phyloP scores from a whole-genome alignment of 305 asterid genomes.

The Fraxinus dipetala region DNA sequence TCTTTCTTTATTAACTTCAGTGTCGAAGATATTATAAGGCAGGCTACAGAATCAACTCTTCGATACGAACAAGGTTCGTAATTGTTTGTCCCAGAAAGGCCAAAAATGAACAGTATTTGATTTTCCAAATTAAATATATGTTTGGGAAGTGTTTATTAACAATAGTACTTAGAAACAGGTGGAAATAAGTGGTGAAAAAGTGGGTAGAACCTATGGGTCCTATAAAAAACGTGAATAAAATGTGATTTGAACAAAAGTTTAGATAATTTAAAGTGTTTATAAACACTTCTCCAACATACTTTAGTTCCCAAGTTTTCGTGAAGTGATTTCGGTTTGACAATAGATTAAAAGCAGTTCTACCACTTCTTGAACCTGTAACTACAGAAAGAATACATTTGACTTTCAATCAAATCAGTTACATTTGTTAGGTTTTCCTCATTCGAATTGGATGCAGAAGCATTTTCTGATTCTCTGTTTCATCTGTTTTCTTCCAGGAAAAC shows the following conservation, averaged over 20 bases:
- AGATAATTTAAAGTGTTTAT: background rate
- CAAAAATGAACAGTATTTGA: background rate
- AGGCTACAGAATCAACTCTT: slow-evolving; percentile 67
- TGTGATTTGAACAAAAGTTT: background rate
- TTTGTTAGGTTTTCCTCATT: background rate
- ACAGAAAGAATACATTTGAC: background rate
- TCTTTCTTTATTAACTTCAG: slow-evolving; percentile 62
- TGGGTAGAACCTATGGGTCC: background rate
- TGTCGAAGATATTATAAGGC: slow-evolving; percentile 58
- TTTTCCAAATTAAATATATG: background rate
- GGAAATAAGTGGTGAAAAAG: background rate
- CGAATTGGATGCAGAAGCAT: background rate
- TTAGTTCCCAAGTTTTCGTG: background rate
- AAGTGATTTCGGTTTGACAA: background rate
- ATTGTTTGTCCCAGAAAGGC: background rate
- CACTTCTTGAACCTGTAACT: background rate
- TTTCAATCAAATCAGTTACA: background rate
- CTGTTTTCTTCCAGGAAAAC: slow-evolving; percentile 45
- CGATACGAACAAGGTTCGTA: slow-evolving; percentile 60
- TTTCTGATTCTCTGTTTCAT: background rate
- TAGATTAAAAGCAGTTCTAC: background rate
- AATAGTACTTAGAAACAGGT: background rate
- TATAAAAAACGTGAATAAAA: background rate
- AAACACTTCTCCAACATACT: background rate
- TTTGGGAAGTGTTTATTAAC: background rate